Percentiles rank a stretch among this genome's conserved stretches.
Conservation (phyloP, 257 asterid species). For the Solanum habrochaites region DNA sequence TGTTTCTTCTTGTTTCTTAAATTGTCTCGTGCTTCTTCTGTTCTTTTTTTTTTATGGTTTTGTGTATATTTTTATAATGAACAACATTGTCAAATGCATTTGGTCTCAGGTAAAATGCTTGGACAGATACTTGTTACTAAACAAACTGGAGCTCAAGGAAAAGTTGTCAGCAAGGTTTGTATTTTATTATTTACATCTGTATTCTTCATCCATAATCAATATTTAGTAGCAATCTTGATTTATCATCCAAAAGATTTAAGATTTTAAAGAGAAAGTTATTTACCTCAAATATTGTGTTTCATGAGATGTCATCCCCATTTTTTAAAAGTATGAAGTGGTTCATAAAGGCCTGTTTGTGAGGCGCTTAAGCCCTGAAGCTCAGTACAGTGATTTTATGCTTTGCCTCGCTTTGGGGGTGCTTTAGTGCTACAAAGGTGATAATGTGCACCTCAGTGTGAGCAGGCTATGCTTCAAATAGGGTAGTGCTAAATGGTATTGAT, state of each 20-base stretch:
- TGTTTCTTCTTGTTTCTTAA: neutral
- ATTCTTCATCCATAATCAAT: neutral
- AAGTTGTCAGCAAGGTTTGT: constrained; percentile 94
- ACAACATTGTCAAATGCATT: neutral
- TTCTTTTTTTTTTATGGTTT: neutral
- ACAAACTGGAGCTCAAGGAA: constrained; percentile 94
- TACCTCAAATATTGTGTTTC: neutral
- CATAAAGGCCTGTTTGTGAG: neutral
- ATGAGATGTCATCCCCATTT: neutral
- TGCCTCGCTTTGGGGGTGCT: neutral
- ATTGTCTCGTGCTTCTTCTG: neutral
- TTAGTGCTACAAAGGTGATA: neutral
- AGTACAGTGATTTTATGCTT: neutral
- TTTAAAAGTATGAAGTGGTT: neutral
- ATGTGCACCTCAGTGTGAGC: neutral
- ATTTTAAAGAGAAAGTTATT: neutral
- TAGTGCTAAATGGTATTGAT: neutral
- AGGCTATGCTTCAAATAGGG: neutral
- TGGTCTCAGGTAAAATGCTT: constrained; percentile 78
- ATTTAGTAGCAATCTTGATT: neutral
- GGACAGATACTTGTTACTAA: constrained; percentile 93
- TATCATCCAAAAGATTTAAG: neutral
- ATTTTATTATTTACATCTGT: neutral
- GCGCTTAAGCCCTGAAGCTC: neutral
- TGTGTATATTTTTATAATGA: neutral